Conservation (phyloP, 805 yeast genomes). For the Saturnispora serradocipensis region DNA sequence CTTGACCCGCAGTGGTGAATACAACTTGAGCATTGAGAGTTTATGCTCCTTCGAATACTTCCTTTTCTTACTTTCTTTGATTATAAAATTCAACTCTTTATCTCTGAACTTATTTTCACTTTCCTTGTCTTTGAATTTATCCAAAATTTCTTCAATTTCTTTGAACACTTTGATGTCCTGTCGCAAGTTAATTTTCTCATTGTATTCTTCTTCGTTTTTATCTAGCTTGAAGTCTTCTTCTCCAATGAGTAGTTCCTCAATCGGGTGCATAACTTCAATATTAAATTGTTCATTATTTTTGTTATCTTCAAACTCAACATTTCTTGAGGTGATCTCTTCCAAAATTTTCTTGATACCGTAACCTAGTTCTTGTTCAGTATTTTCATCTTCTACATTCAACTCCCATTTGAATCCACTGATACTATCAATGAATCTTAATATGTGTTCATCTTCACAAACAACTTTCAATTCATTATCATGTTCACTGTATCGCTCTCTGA, state of each 20-base stretch:
- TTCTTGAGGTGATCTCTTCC: conserved; percentile 3
- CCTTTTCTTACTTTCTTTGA: not conserved
- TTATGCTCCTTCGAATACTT: conserved; percentile 10
- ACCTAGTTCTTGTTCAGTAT: conserved; percentile 4
- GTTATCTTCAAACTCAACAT: not conserved
- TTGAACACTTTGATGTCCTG: conserved; percentile 9
- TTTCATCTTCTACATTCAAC: not conserved
- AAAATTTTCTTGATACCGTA: conserved; percentile 7
- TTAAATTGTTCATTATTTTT: not conserved
- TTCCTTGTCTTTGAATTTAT: conserved; percentile 5
- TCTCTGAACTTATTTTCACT: conserved; percentile 1
- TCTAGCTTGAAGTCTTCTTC: not conserved
- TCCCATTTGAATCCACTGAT: conserved; percentile 10
- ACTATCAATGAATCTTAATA: conserved; percentile 6
- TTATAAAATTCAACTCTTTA: not conserved
- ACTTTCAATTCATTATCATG: not conserved
- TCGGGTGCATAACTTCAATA: not conserved
- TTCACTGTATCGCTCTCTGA: conserved; percentile 1
- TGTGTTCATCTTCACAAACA: not conserved
- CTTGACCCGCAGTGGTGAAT: conserved; percentile 16
- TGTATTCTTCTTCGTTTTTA: not conserved
- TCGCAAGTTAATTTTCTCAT: not conserved
- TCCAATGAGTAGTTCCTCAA: not conserved
- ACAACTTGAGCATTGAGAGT: conserved; percentile 10
- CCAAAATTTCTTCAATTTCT: conserved; percentile 11